A percentile compares a stretch with the other conserved stretches of the same genome.
phyloP scores from a whole-genome alignment of 495 filamentous ascomycete species.

The Hypoxylon intermedium region DNA sequence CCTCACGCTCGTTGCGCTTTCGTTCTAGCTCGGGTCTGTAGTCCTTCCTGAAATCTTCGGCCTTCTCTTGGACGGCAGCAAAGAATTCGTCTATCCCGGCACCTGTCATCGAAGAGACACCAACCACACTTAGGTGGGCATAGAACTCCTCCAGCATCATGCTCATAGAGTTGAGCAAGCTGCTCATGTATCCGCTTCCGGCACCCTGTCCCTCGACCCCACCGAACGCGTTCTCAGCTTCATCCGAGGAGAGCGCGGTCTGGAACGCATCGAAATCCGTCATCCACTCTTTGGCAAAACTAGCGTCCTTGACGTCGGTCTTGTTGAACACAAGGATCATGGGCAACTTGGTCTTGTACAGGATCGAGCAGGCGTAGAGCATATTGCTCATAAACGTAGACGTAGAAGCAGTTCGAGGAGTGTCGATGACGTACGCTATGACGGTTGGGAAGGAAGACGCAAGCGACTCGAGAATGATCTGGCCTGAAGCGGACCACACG shows the following conservation, averaged over 20 bases:
- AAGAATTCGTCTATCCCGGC: constrained; percentile 94
- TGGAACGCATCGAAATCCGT: constrained; percentile 98
- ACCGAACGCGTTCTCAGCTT: constrained; percentile 77
- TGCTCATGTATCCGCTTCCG: constrained; percentile 97
- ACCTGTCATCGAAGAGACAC: constrained; percentile 91
- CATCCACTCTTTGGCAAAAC: constrained; percentile 99
- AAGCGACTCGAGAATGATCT: constrained; percentile 90
- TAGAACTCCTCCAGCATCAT: constrained; percentile 99
- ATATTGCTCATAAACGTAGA: constrained; percentile 99
- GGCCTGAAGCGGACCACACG: constrained; percentile 93
- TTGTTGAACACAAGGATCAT: constrained; percentile 99
- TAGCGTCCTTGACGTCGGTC: constrained; percentile 89
- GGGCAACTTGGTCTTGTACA: constrained; percentile 97
- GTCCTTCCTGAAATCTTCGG: constrained; percentile 86
- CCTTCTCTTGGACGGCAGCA: constrained; percentile 82
- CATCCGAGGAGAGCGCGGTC: constrained; percentile 77
- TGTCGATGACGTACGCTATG: constrained; percentile 96
- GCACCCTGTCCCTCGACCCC: constrained; percentile 70
- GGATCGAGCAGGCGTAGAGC: constrained; percentile 96
- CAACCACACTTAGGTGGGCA: constrained; percentile 86
- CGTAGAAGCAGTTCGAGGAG: constrained; percentile 87
- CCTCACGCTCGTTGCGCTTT: constrained; percentile 74
- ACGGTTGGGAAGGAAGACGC: constrained; percentile 95
- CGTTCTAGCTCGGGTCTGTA: constrained; percentile 92
- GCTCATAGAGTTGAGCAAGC: constrained; percentile 94